Base-by-base conservation (phyloP, 306 rosid species). In the Senna tora region DNA sequence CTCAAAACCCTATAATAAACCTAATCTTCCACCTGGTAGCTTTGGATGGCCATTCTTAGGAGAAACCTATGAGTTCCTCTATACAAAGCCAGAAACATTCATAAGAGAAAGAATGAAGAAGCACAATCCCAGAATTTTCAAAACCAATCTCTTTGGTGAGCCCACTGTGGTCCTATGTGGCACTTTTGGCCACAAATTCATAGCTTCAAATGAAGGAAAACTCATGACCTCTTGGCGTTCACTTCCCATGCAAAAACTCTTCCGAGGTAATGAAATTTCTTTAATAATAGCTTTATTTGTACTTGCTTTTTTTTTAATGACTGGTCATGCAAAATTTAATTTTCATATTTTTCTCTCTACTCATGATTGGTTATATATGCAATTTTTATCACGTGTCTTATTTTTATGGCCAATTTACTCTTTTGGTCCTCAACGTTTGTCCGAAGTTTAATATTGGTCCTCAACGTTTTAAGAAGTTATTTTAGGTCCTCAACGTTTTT, bases 11-110 rank as follows among this genome's bases (percentile, higher is more conserved):
- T 22, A 16, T 34, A 19, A 14, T 28, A 60, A 34, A 54, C 25
- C 57, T 5, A 60, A 60, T 0, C 28, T 32, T 16, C 66, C 66
- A 34, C 66, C 46, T n/a, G 66, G 66, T 8, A 60, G 66, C 28
- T 36, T 60, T 9, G 66, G 66, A 7, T 60, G 45, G 66, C 66
- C 66, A 7, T 14, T 60, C 42, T n/a, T 60, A 1, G 66, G 66
- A 2, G 66, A 60, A 60, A 60, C 66, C 46, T 36, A 60, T 14
- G 46, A 60, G 5, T 60, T 60, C 66, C 66, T 60, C 13, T 60
- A 6, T 19, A 19, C 42, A 0, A 21, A 60, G 14, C 66, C 66
- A 7, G 28, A 60, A 12, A 34, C 7, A 2, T 60, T 60, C 47
- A 34, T 60, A 22, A 36, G 16, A 36, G 46, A 8, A 3, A 60